Base-by-base conservation (phyloP, 2,329 filamentous ascomycete genomes). In the Aspergillus awamori region DNA sequence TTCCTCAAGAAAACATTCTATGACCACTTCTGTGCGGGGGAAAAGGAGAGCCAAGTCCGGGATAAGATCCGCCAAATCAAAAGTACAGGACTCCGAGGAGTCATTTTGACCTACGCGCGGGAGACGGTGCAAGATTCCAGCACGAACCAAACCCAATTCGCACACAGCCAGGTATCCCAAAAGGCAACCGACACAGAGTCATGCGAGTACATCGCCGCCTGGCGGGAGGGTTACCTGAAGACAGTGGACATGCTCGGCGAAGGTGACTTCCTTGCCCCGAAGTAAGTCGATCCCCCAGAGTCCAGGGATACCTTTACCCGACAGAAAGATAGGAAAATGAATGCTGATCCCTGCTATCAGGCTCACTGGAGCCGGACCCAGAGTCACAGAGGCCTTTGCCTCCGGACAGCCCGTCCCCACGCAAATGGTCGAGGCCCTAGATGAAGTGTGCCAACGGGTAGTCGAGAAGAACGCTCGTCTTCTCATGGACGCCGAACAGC, bases 21-120 rank as follows among this genome's bases (percentile, higher is more conserved):
- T 74, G 87, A 88, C 15, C 93, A 97, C 71, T 97, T 96, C 77
- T 97, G 93, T 75, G 92, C 92, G 0, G 93, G 93, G 36, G 90
- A 93, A 78, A 89, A 73, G 1, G 91, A 97, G 76, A 88, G 94
- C 3, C 80, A 81, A 53, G 76, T 26, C 24, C 85, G 59, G 81
- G 17, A 33, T n/a, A 93, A 89, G 0, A 85, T 92, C 33, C 73
- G 81, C 2, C 80, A 83, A 3, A 81, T 96, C 36, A 91, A 91
- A 74, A 76, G 82, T 24, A 87, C 94, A 56, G 93, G 93, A 0
- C 96, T 93, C 73, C 86, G 84, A 17, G 93, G 93, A 13, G 89
- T 96, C 10, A 92, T 97, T 57, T 82, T 97, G 57, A 88, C 90
- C 56, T 96, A 96, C 67, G 92, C 92, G 5, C 86, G 86, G 64